Evolutionary conservation across 805 yeast species (phyloP).

Genomic region (Sugiyamaella chiloensis): DNA sequence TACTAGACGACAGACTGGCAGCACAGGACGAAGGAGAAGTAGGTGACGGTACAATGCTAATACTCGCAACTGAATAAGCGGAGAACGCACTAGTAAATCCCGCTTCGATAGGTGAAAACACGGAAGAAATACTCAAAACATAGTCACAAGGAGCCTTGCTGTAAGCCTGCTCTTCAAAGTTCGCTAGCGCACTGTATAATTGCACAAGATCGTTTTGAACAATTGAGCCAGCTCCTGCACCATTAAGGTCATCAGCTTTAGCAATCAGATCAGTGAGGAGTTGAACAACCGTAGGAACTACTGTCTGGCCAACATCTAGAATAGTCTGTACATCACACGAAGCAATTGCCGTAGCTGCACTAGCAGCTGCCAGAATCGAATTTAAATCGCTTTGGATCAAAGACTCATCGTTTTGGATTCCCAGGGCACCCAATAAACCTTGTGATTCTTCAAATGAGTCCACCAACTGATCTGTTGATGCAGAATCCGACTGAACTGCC

Average conservation of each 20-base stretch:
- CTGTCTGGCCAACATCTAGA: constrained; percentile 16
- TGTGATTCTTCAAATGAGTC: constrained; percentile 11
- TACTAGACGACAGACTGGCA: not conserved
- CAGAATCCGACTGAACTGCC: constrained; percentile 11
- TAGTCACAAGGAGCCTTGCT: constrained; percentile 19
- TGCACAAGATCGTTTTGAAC: constrained; percentile 25
- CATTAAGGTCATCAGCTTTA: constrained; percentile 26
- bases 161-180: constrained; percentile 20
- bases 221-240: constrained; percentile 23
- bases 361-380: constrained; percentile 9
- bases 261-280: constrained; percentile 20
- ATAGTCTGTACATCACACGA: constrained; percentile 7
- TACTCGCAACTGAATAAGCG: constrained; percentile 3
- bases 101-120: constrained; percentile 13
- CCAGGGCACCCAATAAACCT: constrained; percentile 30
- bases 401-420: constrained; percentile 27
- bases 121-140: constrained; percentile 16
- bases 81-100: constrained; percentile 14
- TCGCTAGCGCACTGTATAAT: constrained; percentile 22
- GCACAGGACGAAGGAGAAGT: constrained; percentile 3
- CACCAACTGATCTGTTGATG: constrained; percentile 11
- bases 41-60: not conserved
- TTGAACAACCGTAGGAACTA: constrained; percentile 15
- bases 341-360: constrained; percentile 9
- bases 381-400: constrained; percentile 23